These are phyloP conservation scores for Euphorbia peplus DNA, from an alignment of 345 rosid genomes.

Conservation along the genomic window DNA sequence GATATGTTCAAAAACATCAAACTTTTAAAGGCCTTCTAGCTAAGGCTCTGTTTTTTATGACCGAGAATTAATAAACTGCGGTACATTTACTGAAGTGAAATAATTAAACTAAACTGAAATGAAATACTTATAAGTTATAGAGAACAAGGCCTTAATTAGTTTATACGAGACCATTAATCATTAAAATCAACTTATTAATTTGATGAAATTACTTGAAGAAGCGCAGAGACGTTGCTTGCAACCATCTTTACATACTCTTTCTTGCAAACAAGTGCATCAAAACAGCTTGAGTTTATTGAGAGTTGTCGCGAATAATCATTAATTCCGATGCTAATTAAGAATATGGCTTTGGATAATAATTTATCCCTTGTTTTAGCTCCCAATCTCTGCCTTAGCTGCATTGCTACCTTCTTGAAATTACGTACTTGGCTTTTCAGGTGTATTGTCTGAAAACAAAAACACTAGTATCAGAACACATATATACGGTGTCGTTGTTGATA, in stretches of 20 bases:
- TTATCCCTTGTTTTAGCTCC: constrained; percentile 12
- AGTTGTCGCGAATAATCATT: neutral
- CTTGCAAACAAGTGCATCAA: neutral
- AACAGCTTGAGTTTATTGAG: neutral
- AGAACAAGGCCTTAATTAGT: too few species aligned
- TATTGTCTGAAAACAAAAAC: constrained; percentile 13
- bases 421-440: constrained; percentile 22
- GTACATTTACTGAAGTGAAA: too few species aligned
- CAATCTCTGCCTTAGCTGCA: constrained; percentile 11
- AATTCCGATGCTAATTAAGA: neutral
- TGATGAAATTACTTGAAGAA: constrained; percentile 29
- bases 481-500: too few species aligned
- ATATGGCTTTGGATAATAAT: constrained; percentile 1
- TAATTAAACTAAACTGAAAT: too few species aligned
- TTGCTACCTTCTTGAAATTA: constrained; percentile 19
- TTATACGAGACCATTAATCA: too few species aligned
- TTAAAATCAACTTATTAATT: too few species aligned
- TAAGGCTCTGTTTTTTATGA: too few species aligned
- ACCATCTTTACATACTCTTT: constrained; percentile 24
- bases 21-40: too few species aligned
- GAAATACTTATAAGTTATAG: too few species aligned
- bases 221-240: constrained; percentile 24
- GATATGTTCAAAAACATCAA: too few species aligned
- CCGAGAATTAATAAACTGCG: too few species aligned
- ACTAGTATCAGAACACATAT: too few species aligned